Conservation (phyloP, 169 alveolate genomes). For the Plasmodium gallinaceum region DNA sequence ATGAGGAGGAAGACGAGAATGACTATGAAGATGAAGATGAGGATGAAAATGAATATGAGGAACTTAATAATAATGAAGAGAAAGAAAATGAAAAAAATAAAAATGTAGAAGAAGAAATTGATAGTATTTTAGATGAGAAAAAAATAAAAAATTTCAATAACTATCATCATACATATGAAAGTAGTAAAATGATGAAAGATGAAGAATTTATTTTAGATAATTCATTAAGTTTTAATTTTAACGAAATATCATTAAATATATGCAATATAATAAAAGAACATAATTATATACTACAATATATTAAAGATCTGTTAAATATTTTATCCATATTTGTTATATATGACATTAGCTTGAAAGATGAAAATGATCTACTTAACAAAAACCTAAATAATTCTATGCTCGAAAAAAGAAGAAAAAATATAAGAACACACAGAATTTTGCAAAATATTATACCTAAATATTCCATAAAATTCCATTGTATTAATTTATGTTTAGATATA, state of each 20-base stretch:
- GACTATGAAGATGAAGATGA: background rate
- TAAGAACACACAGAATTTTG: constrained; percentile 51
- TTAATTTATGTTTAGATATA: constrained; percentile 56
- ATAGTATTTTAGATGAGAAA: background rate
- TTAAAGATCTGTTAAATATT: constrained; percentile 45
- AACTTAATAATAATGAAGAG: background rate
- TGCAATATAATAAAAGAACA: constrained; percentile 71
- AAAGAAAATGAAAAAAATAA: background rate
- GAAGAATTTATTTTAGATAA: constrained; percentile 3
- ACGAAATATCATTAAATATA: constrained; percentile 61
- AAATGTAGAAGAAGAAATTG: background rate
- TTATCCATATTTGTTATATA: constrained; percentile 63
- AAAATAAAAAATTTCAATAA: background rate
- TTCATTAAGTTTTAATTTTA: constrained; percentile 26
- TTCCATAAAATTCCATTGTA: constrained; percentile 66
- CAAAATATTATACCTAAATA: constrained; percentile 70
- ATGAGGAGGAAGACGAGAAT: constrained; percentile 7
- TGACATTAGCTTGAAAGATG: constrained; percentile 57
- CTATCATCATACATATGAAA: background rate
- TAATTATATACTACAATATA: constrained; percentile 39
- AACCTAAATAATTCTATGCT: constrained; percentile 6
- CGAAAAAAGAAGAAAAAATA: constrained; percentile 28
- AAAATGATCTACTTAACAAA: constrained; percentile 36
- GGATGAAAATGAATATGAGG: background rate
- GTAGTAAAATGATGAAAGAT: background rate